Evolutionary conservation across 495 filamentous ascomycete genomes (phyloP), one percentile per base, ranked within the genome.

Genomic region (Daldinia decipiens): DNA sequence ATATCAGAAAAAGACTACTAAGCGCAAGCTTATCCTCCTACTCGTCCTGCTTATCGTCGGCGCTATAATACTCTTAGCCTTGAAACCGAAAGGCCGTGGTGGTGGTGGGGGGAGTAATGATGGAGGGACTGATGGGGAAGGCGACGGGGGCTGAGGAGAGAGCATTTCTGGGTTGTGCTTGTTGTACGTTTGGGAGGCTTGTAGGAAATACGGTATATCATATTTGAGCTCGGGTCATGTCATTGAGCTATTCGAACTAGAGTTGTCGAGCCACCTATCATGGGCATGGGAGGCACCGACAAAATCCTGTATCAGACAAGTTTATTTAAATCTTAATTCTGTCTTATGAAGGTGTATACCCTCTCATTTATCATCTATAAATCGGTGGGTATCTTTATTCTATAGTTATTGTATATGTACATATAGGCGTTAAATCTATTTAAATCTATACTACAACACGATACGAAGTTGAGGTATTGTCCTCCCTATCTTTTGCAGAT

Each of bases 1-100:
- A n/a, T 98, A 97, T 73, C 95, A 98, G 84, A 89, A 87, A 74
- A 91, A 89, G 76, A 90, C 91, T 13, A 93, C 90, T 12, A 98
- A 97, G 81, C 85, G 96, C 70, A 98, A 97, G 81, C 87, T 95
- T 29, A 92, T 98, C 39, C 84, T 99, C 24, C 81, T 99, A 12
- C 79, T 99, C n/a, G 74, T 95, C 5, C 81, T 99, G 5, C 75
- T 98, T 17, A 89, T 98, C 39, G 86, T 91, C 9, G 95, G 90
- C 26, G 84, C 97, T 83, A 88, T 99, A 55, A 97, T 99, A 68
- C 77, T 99, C 21, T 80, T 99, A 1, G 79, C 90, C 5, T 82
- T 97, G 57, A 99, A 99, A 78, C 92, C 95, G 3, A 94, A 91
- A 72, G 83, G 81, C 60, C 64, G 62, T 9, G 62, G 47, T 9